Conservation (phyloP, 305 asterid genomes). For the Petunia hybrid region DNA sequence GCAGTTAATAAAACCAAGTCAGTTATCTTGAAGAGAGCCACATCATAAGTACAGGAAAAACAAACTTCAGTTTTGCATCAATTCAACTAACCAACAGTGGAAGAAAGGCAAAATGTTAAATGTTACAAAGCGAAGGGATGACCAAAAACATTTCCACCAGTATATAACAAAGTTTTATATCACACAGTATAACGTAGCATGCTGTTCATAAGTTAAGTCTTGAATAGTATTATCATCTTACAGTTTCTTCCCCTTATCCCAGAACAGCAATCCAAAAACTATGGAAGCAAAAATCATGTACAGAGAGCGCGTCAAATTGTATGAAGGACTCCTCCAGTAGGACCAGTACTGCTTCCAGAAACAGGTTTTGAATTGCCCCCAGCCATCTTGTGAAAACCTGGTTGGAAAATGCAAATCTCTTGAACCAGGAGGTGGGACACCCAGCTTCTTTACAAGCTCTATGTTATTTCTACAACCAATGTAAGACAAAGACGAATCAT, state of each 20-base stretch:
- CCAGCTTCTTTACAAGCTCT: conserved; percentile 50
- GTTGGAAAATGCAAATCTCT: conserved; percentile 58
- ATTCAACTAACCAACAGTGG: neutral
- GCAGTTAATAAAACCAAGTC: neutral
- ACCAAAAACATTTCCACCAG: conserved; percentile 1
- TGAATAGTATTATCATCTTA: conserved; percentile 19
- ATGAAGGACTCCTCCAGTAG: conserved; percentile 75
- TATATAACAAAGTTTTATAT: conserved; percentile 5
- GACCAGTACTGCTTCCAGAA: conserved; percentile 76
- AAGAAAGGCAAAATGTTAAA: neutral
- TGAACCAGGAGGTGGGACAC: conserved; percentile 58
- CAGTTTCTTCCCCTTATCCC: conserved; percentile 55
- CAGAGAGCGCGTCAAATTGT: conserved; percentile 59
- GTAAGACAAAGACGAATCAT: conserved; percentile 13
- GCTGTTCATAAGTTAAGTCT: neutral
- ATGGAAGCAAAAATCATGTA: conserved; percentile 49
- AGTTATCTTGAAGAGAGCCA: neutral
- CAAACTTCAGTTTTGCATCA: conserved; percentile 25
- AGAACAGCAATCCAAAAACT: conserved; percentile 55
- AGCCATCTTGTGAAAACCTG: conserved; percentile 49
- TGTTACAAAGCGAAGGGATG: neutral
- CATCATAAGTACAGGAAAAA: neutral
- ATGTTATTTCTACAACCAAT: conserved; percentile 46
- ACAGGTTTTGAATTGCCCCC: conserved; percentile 70
- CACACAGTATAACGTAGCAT: neutral